A percentile compares a stretch with the other conserved stretches of the same genome.
Conservation (phyloP, 2,329 filamentous ascomycete genomes). For the Mollisiaceae sp. region DNA sequence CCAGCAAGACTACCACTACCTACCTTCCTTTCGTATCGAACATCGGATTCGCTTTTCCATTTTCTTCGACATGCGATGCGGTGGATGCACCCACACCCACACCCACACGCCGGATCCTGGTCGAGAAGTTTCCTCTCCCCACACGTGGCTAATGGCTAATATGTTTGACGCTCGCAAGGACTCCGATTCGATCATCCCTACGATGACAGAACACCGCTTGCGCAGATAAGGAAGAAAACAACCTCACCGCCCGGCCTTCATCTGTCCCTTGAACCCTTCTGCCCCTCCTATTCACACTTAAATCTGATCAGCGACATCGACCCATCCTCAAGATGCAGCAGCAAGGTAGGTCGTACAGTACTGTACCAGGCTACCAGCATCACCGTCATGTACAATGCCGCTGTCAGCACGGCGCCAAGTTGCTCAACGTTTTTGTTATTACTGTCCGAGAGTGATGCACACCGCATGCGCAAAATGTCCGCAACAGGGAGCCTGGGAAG, state of each 20-base stretch:
- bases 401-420: background rate
- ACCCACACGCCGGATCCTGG: background rate
- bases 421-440: background rate
- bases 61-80: background rate
- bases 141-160: background rate
- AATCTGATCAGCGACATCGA: background rate
- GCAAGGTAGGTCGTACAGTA: too few species aligned
- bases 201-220: background rate
- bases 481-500: background rate
- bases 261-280: too few species aligned
- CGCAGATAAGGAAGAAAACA: background rate
- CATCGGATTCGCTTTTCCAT: background rate
- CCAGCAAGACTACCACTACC: too few species aligned
- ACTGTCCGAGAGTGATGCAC: background rate
- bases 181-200: background rate
- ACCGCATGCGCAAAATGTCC: background rate
- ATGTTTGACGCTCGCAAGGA: background rate
- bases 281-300: background rate
- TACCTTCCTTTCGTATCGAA: too few species aligned
- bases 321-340: background rate
- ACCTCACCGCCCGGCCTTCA: background rate
- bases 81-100: too few species aligned
- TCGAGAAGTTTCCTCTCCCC: background rate
- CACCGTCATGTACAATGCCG: background rate
- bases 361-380: background rate